These are phyloP conservation scores for Dalbergia cultrata DNA, from an alignment of 306 rosid genomes.

Conservation along the genomic window DNA sequence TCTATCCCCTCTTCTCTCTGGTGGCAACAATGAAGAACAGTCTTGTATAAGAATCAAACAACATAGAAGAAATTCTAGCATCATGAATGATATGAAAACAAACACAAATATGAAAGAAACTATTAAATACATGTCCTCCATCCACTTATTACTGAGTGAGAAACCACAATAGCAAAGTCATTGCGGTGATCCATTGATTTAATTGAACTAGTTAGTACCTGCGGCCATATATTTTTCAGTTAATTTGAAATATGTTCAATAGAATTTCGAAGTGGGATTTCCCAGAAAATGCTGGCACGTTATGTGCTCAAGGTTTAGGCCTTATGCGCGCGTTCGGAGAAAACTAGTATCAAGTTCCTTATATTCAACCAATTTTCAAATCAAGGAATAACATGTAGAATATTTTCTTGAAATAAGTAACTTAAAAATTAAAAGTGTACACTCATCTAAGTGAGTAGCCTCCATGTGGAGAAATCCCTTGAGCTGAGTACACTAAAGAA, in stretches of 20 bases:
- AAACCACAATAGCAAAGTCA: slow-evolving; percentile 4
- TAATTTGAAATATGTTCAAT: slow-evolving; percentile 31
- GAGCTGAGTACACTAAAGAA: background rate
- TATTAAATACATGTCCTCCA: background rate
- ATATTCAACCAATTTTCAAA: no score
- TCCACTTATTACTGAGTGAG: background rate
- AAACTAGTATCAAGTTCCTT: no score
- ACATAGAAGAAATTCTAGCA: slow-evolving; percentile 20
- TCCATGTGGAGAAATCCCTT: background rate
- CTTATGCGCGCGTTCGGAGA: no score
- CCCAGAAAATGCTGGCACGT: no score
- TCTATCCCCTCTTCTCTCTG: slow-evolving; percentile 82
- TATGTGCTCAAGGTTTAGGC: background rate
- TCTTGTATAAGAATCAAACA: slow-evolving; percentile 14
- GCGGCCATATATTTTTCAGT: background rate
- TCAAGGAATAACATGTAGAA: no score
- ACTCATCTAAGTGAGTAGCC: no score
- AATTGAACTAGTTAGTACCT: background rate
- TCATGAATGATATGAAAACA: slow-evolving; percentile 5
- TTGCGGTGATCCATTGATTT: background rate
- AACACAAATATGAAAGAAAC: slow-evolving; percentile 12
- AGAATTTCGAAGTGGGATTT: background rate
- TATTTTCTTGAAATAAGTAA: no score
- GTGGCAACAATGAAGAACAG: slow-evolving; percentile 41
- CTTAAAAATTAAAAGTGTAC: no score